These are phyloP conservation scores for Cryptosporidium canis DNA, from an alignment of 169 alveolate species.

Conservation along the genomic window DNA sequence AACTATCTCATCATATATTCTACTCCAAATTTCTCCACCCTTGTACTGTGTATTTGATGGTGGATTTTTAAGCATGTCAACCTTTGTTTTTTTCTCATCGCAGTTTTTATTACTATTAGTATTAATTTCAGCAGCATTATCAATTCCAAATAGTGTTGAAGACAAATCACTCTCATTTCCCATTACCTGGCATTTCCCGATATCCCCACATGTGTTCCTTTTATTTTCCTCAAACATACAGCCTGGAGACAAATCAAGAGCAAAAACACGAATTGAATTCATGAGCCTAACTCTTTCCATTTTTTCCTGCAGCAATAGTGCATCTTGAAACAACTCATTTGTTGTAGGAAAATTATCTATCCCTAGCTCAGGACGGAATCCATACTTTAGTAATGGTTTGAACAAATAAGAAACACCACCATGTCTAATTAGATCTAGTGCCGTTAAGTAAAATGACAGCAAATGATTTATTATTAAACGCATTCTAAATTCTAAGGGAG, in stretches of 20 bases:
- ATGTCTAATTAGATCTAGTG: not conserved
- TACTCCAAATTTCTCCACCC: slow-evolving; percentile 48
- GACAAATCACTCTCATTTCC: slow-evolving; percentile 61
- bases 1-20: slow-evolving; percentile 30
- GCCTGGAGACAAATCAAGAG: slow-evolving; percentile 27
- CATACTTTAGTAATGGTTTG: slow-evolving; percentile 20
- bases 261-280: slow-evolving; percentile 26
- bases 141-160: slow-evolving; percentile 61
- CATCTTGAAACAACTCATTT: slow-evolving; percentile 52
- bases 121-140: not conserved
- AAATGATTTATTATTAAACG: not conserved
- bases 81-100: slow-evolving; percentile 5
- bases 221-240: slow-evolving; percentile 3
- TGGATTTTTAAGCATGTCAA: slow-evolving; percentile 64
- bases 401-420: slow-evolving; percentile 8
- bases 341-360: slow-evolving; percentile 27
- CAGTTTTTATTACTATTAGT: not conserved
- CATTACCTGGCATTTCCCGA: slow-evolving; percentile 48
- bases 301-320: not conserved
- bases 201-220: slow-evolving; percentile 2
- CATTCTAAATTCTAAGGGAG: slow-evolving; percentile 3
- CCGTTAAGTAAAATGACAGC: not conserved
- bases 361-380: slow-evolving; percentile 32
- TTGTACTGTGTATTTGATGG: slow-evolving; percentile 57
- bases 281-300: slow-evolving; percentile 16